phyloP scores from a whole-genome alignment of 2,329 filamentous ascomycete species.

The Camptophora hylomeconis region DNA sequence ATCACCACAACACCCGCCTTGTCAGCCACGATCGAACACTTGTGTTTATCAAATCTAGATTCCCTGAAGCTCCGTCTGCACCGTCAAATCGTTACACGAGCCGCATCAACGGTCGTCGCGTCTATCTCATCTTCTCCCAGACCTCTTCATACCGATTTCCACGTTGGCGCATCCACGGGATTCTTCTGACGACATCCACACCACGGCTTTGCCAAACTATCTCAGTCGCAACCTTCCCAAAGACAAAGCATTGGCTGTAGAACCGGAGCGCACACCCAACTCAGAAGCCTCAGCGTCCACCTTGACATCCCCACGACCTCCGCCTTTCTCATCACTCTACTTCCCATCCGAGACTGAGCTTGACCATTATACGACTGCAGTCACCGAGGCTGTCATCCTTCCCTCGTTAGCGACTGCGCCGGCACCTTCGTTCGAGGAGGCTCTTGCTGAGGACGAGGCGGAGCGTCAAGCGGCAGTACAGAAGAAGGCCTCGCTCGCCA shows the following conservation, averaged over 20 bases:
- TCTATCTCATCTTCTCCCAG: slow-evolving; percentile 5
- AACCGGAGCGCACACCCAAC: slow-evolving; percentile 26
- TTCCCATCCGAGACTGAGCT: slow-evolving; percentile 32
- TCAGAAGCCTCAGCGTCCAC: slow-evolving; percentile 32
- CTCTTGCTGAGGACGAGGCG: slow-evolving; percentile 29
- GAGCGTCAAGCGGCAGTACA: slow-evolving; percentile 49
- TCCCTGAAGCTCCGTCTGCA: too few species aligned
- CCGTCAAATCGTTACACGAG: not conserved
- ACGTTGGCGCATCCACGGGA: slow-evolving; percentile 7
- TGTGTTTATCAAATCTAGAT: too few species aligned
- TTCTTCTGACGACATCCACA: too few species aligned
- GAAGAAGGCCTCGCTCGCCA: slow-evolving; percentile 73
- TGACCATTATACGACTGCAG: slow-evolving; percentile 26
- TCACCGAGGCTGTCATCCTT: slow-evolving; percentile 35
- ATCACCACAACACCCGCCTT: too few species aligned
- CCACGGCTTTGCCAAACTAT: slow-evolving; percentile 30
- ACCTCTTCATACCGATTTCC: slow-evolving; percentile 7
- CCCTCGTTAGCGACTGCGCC: slow-evolving; percentile 38
- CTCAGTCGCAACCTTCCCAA: slow-evolving; percentile 25
- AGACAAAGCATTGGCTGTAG: slow-evolving; percentile 25
- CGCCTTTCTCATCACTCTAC: slow-evolving; percentile 53
- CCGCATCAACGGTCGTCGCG: not conserved
- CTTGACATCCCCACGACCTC: slow-evolving; percentile 42
- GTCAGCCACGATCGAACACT: too few species aligned
- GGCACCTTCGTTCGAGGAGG: slow-evolving; percentile 37